phyloP scores from a whole-genome alignment of 140 eudicot genomes.

The Anethum foeniculum region DNA sequence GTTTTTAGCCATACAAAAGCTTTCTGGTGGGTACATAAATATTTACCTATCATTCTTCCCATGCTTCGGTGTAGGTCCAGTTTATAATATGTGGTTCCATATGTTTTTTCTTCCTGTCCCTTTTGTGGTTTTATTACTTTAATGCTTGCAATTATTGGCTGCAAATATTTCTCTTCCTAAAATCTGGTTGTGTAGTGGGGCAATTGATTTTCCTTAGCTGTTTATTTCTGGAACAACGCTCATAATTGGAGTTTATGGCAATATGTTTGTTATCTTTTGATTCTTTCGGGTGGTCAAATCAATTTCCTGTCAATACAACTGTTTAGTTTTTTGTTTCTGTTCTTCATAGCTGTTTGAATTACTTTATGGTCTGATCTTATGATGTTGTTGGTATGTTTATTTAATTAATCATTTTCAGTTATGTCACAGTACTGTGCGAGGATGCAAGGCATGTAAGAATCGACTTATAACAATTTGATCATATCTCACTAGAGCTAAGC shows the following conservation, averaged over 20 bases:
- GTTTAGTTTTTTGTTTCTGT: not conserved
- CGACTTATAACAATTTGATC: not conserved
- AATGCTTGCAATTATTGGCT: slow-evolving; percentile 18
- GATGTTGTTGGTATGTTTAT: not conserved
- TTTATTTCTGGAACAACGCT: slow-evolving; percentile 10
- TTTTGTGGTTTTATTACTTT: slow-evolving; percentile 22
- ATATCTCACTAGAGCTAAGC: not conserved
- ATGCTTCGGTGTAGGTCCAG: slow-evolving; percentile 36
- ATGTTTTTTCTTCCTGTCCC: slow-evolving; percentile 32
- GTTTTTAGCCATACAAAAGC: slow-evolving; percentile 5
- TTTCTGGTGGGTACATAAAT: slow-evolving; percentile 26
- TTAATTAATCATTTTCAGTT: not conserved
- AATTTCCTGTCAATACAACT: not conserved
- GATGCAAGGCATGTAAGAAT: not conserved
- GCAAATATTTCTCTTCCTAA: slow-evolving; percentile 10
- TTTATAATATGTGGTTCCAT: slow-evolving; percentile 32
- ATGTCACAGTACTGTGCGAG: not conserved
- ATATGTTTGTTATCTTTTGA: not conserved
- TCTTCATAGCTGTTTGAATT: not conserved
- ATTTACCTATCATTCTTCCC: slow-evolving; percentile 26
- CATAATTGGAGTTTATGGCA: not conserved
- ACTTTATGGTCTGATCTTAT: not conserved
- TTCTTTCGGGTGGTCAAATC: not conserved
- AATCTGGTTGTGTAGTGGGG: slow-evolving; percentile 14
- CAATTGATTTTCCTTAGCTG: slow-evolving; percentile 16